These are phyloP conservation scores for Boletus tomentosulus DNA, from an alignment of 768 basidiomycete genomes.

Conservation along the genomic window DNA sequence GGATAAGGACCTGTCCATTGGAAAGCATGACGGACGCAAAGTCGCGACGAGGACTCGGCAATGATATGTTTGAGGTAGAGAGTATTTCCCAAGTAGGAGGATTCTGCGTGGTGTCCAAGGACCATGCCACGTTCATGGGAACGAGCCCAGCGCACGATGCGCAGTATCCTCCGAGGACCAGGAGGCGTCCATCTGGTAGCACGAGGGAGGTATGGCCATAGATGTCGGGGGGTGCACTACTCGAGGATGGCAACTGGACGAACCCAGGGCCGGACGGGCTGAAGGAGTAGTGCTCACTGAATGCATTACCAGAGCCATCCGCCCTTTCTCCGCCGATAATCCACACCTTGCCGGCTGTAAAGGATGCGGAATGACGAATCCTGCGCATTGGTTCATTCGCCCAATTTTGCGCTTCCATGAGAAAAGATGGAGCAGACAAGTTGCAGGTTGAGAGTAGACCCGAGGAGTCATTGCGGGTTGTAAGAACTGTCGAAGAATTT, in stretches of 20 bases:
- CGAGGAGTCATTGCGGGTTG: slow-evolving; percentile 59
- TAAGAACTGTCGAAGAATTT: slow-evolving; percentile 48
- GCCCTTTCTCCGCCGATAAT: slow-evolving; percentile 77
- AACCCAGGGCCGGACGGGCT: slow-evolving; percentile 49
- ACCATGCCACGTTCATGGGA: slow-evolving; percentile 58
- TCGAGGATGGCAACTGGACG: slow-evolving; percentile 45
- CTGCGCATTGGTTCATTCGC: slow-evolving; percentile 67
- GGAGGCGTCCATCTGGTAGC: slow-evolving; percentile 61
- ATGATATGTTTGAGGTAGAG: slow-evolving; percentile 33
- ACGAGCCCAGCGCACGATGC: slow-evolving; percentile 44
- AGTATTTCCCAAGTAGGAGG: slow-evolving; percentile 48
- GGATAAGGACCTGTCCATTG: slow-evolving; percentile 60
- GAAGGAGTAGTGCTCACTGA: slow-evolving; percentile 65
- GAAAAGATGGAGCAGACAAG: slow-evolving; percentile 41
- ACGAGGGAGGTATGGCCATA: slow-evolving; percentile 70
- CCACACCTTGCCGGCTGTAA: slow-evolving; percentile 51
- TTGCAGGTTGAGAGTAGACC: slow-evolving; percentile 46
- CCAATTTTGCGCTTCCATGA: slow-evolving; percentile 48
- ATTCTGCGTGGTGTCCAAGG: slow-evolving; percentile 52
- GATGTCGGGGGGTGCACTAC: slow-evolving; percentile 58
- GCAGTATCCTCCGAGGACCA: slow-evolving; percentile 74
- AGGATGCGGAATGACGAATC: slow-evolving; percentile 67
- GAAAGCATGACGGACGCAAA: slow-evolving; percentile 54
- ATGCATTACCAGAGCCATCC: slow-evolving; percentile 68
- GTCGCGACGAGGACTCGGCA: slow-evolving; percentile 58